Evolutionary conservation across 768 basidiomycete species (phyloP).

Genomic region (Asterophora parasitica): DNA sequence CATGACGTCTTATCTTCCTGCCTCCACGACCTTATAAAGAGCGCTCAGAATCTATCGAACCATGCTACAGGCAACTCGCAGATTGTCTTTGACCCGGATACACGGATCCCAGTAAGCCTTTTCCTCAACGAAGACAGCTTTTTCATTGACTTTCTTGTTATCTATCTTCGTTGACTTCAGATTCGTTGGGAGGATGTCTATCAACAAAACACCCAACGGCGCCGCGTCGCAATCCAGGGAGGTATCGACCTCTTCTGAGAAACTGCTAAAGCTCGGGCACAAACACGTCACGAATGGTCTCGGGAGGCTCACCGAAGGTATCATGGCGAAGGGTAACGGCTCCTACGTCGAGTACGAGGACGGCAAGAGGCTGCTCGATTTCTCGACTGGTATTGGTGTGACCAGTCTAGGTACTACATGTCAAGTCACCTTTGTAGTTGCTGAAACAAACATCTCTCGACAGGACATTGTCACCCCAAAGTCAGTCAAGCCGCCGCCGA

Average conservation of each 20-base stretch:
- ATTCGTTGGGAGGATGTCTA: background rate
- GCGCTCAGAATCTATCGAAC: no score
- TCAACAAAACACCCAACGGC: background rate
- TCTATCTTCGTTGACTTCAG: background rate
- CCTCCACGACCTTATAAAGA: no score
- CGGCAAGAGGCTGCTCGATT: slow-evolving; percentile 74
- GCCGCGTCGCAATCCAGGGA: background rate
- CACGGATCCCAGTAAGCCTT: background rate
- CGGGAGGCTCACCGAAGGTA: slow-evolving; percentile 42
- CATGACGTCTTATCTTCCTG: no score
- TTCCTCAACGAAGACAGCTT: background rate
- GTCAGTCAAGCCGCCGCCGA: slow-evolving; percentile 86
- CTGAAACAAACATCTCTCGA: slow-evolving; percentile 3
- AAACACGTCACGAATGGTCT: slow-evolving; percentile 45
- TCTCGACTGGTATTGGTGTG: slow-evolving; percentile 86
- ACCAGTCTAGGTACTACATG: slow-evolving; percentile 61
- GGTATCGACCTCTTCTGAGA: slow-evolving; percentile 9
- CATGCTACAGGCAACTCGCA: no score
- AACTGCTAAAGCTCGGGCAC: slow-evolving; percentile 35
- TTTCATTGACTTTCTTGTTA: background rate
- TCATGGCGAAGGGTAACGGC: slow-evolving; percentile 66
- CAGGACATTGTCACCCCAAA: slow-evolving; percentile 85
- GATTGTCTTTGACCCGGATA: no score
- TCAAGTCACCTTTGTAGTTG: background rate
- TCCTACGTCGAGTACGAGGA: slow-evolving; percentile 71